Conservation (phyloP, 495 filamentous ascomycete genomes). For the Letharia columbiana region DNA sequence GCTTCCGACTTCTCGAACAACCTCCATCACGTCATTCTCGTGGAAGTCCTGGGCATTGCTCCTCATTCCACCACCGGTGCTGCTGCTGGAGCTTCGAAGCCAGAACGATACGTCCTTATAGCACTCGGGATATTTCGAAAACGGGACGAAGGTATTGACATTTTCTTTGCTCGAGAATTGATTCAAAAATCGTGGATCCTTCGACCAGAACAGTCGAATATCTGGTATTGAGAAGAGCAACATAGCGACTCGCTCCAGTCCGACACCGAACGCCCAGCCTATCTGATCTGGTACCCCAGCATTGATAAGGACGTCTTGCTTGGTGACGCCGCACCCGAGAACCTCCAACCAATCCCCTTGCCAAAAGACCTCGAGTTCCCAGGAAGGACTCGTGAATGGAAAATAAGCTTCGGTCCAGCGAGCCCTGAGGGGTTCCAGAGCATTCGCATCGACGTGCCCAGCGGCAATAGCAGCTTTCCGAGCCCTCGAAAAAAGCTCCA, state of each 20-base stretch:
- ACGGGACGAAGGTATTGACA: conserved; percentile 66
- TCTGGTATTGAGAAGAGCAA: conserved; percentile 90
- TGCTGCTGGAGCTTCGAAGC: conserved; percentile 50
- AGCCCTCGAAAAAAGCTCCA: conserved; percentile 77
- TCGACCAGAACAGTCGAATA: conserved; percentile 95
- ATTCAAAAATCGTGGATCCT: conserved; percentile 66
- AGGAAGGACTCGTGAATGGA: conserved; percentile 89
- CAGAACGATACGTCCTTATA: conserved; percentile 93
- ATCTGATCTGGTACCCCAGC: conserved; percentile 67
- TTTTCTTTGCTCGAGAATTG: conserved; percentile 57
- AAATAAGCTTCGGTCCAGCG: conserved; percentile 96
- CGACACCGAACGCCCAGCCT: conserved; percentile 94
- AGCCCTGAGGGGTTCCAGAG: conserved; percentile 63
- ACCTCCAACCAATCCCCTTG: conserved; percentile 91
- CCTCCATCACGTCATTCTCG: conserved; percentile 96
- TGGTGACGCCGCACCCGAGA: conserved; percentile 83
- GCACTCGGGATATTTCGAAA: conserved; percentile 81
- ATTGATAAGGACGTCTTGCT: conserved; percentile 67
- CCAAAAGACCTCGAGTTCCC: conserved; percentile 95
- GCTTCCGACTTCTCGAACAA: conserved; percentile 69
- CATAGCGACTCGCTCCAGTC: conserved; percentile 92
- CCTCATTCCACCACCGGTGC: conserved; percentile 44
- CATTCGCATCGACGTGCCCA: conserved; percentile 36
- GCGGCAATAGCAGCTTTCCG: conserved; percentile 53
- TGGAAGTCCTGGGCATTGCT: conserved; percentile 51